phyloP scores from a whole-genome alignment of 352 stramenopile species.

The Pythium monospermum region DNA sequence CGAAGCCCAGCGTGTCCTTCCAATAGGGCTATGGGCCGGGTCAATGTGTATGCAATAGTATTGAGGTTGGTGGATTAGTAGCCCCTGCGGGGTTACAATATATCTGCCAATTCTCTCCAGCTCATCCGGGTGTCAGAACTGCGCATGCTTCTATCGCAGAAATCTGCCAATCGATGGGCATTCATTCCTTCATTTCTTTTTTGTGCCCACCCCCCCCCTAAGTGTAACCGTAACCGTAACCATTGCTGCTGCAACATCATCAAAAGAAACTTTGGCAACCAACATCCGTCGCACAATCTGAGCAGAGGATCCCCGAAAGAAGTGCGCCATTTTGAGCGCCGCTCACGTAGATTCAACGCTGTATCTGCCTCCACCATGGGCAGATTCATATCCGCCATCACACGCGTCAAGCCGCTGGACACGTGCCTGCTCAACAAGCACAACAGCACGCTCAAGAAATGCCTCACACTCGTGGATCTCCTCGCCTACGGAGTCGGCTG shows the following conservation, averaged over 20 bases:
- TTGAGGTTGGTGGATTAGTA: slow-evolving; percentile 14
- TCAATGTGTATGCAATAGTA: slow-evolving; percentile 85
- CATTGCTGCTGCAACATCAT: too few relatives aligned
- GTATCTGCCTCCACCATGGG: slow-evolving; percentile 24
- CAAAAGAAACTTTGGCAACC: too few relatives aligned
- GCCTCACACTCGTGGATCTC: slow-evolving; percentile 69
- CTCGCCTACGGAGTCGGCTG: slow-evolving; percentile 89
- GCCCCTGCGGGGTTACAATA: slow-evolving; percentile 23
- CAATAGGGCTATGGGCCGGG: slow-evolving; percentile 89
- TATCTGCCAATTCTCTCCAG: slow-evolving; percentile 6
- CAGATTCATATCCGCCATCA: slow-evolving; percentile 45
- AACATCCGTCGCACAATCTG: too few relatives aligned
- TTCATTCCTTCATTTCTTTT: slow-evolving; percentile 39
- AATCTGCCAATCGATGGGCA: slow-evolving; percentile 82
- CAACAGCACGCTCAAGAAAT: slow-evolving; percentile 43
- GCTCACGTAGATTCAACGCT: not conserved
- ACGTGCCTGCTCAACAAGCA: slow-evolving; percentile 33
- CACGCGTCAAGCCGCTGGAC: slow-evolving; percentile 67
- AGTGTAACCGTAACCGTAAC: too few relatives aligned
- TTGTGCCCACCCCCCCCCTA: not conserved
- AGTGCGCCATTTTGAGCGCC: too few relatives aligned
- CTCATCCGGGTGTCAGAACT: slow-evolving; percentile 85
- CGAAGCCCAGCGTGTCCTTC: slow-evolving; percentile 86
- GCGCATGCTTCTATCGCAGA: slow-evolving; percentile 60
- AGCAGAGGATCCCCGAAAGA: too few relatives aligned